phyloP scores from a whole-genome alignment of 1,139 yeast species.

The Yamadazyma membranifaciens region DNA sequence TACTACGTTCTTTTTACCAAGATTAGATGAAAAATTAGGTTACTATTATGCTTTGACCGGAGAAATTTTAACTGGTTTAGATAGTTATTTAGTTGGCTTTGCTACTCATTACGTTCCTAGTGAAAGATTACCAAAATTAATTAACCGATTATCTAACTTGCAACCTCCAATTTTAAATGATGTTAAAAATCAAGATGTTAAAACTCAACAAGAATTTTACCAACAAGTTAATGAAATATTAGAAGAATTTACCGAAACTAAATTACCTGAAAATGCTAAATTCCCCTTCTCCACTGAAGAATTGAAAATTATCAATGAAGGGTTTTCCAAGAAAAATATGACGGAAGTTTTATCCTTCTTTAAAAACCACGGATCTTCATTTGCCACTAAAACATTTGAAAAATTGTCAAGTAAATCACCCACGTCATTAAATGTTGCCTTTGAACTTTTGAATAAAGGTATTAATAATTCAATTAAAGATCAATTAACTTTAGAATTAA shows the following conservation, averaged over 20 bases:
- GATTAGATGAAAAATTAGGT: slow-evolving; percentile 80
- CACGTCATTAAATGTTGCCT: slow-evolving; percentile 73
- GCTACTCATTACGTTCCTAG: slow-evolving; percentile 88
- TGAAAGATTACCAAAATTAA: slow-evolving; percentile 59
- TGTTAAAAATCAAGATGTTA: slow-evolving; percentile 22
- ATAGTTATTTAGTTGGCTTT: slow-evolving; percentile 76
- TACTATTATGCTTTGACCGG: slow-evolving; percentile 88
- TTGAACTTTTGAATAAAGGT: slow-evolving; percentile 68
- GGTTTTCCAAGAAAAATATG: slow-evolving; percentile 60
- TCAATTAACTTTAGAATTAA: slow-evolving; percentile 72
- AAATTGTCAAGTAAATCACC: slow-evolving; percentile 67
- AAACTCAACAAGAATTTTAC: slow-evolving; percentile 41
- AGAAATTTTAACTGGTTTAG: slow-evolving; percentile 70
- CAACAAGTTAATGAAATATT: slow-evolving; percentile 67
- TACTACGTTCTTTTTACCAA: slow-evolving; percentile 82
- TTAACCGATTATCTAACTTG: slow-evolving; percentile 60
- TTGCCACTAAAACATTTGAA: slow-evolving; percentile 60
- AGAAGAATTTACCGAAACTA: slow-evolving; percentile 70
- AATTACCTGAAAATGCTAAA: slow-evolving; percentile 62
- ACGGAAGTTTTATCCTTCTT: slow-evolving; percentile 63
- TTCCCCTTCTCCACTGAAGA: slow-evolving; percentile 59
- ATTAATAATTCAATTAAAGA: slow-evolving; percentile 55
- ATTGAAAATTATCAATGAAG: slow-evolving; percentile 61
- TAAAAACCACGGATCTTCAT: slow-evolving; percentile 54
- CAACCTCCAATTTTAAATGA: slow-evolving; percentile 42